These are phyloP conservation scores for Mycena rebaudengoi DNA, from an alignment of 768 basidiomycete genomes.

Conservation along the genomic window DNA sequence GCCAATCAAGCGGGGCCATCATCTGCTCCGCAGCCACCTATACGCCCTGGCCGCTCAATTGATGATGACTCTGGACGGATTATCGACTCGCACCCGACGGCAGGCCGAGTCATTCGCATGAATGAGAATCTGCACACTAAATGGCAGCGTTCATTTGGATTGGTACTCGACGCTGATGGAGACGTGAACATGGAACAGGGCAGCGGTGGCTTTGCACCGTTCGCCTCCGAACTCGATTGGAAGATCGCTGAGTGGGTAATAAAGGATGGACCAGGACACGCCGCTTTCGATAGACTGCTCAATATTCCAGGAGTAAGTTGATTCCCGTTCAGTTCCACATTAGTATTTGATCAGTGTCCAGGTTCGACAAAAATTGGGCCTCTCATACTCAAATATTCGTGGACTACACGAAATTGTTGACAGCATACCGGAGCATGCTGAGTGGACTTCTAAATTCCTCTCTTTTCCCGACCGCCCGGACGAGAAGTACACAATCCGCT, in stretches of 20 bases:
- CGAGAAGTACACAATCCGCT: conserved; percentile 18
- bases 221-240: conserved; percentile 38
- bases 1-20: neutral
- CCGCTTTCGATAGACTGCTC: conserved; percentile 34
- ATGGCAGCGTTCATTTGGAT: conserved; percentile 7
- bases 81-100: conserved; percentile 11
- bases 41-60: neutral
- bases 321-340: neutral
- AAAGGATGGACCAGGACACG: conserved; percentile 34
- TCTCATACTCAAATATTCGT: conserved; percentile 35
- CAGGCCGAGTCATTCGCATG: conserved; percentile 14
- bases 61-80: conserved; percentile 10
- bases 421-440: conserved; percentile 34
- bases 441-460: conserved; percentile 31
- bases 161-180: neutral
- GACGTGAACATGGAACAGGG: conserved; percentile 20
- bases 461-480: conserved; percentile 32
- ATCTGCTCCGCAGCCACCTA: neutral
- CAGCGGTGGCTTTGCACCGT: conserved; percentile 26
- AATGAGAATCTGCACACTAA: conserved; percentile 13
- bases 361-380: conserved; percentile 34
- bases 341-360: neutral
- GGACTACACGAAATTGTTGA: conserved; percentile 37
- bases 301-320: conserved; percentile 35
- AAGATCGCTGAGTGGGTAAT: conserved; percentile 37